Percentiles rank a stretch among this genome's conserved stretches.
phyloP scores from a whole-genome alignment of 2,329 filamentous ascomycete species.

The Ascochyta pisi region DNA sequence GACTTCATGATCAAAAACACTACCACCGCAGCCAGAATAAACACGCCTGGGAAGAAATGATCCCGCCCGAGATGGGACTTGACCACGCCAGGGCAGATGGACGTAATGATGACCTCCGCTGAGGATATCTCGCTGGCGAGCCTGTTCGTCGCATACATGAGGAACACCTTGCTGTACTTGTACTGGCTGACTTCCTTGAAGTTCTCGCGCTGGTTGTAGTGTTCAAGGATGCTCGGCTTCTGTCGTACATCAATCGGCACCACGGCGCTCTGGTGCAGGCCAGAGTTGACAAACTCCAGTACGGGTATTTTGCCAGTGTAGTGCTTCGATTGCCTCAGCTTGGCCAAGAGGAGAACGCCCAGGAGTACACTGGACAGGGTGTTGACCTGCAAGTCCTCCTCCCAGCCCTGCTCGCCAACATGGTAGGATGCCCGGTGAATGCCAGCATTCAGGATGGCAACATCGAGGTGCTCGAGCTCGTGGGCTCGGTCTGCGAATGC shows the following conservation, averaged over 20 bases:
- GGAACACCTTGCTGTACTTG: slow-evolving; percentile 43
- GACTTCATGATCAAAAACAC: slow-evolving; percentile 34
- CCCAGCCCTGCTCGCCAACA: slow-evolving; percentile 45
- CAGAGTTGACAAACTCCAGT: slow-evolving; percentile 45
- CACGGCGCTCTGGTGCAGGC: slow-evolving; percentile 36
- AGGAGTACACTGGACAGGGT: slow-evolving; percentile 63
- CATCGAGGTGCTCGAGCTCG: slow-evolving; percentile 44
- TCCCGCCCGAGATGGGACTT: slow-evolving; percentile 42
- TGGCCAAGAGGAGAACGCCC: slow-evolving; percentile 57
- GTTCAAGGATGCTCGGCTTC: slow-evolving; percentile 34
- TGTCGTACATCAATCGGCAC: slow-evolving; percentile 30
- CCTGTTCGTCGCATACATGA: slow-evolving; percentile 43
- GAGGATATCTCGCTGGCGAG: slow-evolving; percentile 38
- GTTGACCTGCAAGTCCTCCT: slow-evolving; percentile 63
- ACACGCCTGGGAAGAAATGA: slow-evolving; percentile 36
- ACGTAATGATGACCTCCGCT: slow-evolving; percentile 44
- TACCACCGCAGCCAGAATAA: slow-evolving; percentile 29
- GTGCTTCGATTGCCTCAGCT: slow-evolving; percentile 39
- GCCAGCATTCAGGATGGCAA: slow-evolving; percentile 52
- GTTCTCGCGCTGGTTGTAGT: slow-evolving; percentile 39
- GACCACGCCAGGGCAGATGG: slow-evolving; percentile 46
- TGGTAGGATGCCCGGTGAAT: slow-evolving; percentile 32
- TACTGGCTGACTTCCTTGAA: slow-evolving; percentile 40
- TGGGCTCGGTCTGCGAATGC: slow-evolving; percentile 41
- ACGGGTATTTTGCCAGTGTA: slow-evolving; percentile 33